These are phyloP conservation scores for Panicum miliaceum DNA, from an alignment of 176 grass and related monocot species.

Conservation along the genomic window DNA sequence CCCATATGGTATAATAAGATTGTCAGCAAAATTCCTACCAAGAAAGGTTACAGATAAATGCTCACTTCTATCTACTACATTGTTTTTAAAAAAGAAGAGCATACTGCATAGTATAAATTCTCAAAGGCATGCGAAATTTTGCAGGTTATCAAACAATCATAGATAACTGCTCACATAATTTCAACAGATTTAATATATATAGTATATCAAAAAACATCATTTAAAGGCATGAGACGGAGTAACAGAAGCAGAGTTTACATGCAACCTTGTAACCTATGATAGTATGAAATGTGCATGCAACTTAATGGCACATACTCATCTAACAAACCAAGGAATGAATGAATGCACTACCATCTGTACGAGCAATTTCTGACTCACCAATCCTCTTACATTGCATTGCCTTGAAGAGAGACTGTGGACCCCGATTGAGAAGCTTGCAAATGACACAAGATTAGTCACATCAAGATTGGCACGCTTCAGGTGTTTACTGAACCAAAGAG, in stretches of 20 bases:
- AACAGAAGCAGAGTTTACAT: slow-evolving; percentile 22
- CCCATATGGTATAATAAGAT: not conserved
- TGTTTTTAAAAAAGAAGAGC: slow-evolving; percentile 5
- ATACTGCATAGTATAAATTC: slow-evolving; percentile 16
- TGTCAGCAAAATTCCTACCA: not conserved
- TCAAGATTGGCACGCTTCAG: slow-evolving; percentile 84
- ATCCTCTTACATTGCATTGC: slow-evolving; percentile 50
- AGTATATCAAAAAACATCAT: slow-evolving; percentile 14
- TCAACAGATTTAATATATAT: not conserved
- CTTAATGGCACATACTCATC: slow-evolving; percentile 14
- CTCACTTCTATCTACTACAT: slow-evolving; percentile 1
- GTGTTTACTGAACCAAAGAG: slow-evolving; percentile 94
- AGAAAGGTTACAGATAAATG: not conserved
- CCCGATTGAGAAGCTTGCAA: slow-evolving; percentile 63
- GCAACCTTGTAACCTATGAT: slow-evolving; percentile 1
- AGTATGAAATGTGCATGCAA: slow-evolving; percentile 21
- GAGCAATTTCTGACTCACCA: slow-evolving; percentile 36
- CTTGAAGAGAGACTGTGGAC: slow-evolving; percentile 85
- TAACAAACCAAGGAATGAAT: slow-evolving; percentile 24
- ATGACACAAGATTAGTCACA: slow-evolving; percentile 60
- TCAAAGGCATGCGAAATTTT: slow-evolving; percentile 13
- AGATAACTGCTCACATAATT: slow-evolving; percentile 16
- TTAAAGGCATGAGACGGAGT: slow-evolving; percentile 33
- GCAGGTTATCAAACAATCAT: slow-evolving; percentile 18
- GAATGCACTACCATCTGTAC: slow-evolving; percentile 8